These are phyloP conservation scores for Aquilaria agallochum DNA, from an alignment of 441 rosid genomes.

Conservation along the genomic window DNA sequence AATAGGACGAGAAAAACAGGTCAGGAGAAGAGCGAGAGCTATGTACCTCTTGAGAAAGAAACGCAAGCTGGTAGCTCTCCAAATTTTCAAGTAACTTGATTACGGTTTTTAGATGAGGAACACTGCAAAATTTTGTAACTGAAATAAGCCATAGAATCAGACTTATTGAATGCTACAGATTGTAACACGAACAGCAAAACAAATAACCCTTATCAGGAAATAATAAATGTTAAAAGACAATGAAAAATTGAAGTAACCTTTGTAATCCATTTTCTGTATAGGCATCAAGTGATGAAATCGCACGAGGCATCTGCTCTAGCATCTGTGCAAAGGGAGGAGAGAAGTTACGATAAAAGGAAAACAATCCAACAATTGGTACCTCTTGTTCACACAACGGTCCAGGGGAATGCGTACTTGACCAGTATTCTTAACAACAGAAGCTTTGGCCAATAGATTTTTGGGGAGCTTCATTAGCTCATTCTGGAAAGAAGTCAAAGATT, in stretches of 20 bases:
- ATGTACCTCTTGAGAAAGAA: too few relatives aligned
- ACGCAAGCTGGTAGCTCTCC: slow-evolving; percentile 53
- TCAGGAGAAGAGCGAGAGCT: too few relatives aligned
- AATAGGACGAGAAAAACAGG: too few relatives aligned
- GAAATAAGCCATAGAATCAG: slow-evolving; percentile 9
- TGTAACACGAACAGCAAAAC: too few relatives aligned
- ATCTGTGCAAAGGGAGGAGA: slow-evolving; percentile 27
- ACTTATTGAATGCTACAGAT: too few relatives aligned
- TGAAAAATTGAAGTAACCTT: slow-evolving; percentile 26
- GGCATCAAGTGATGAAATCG: slow-evolving; percentile 59
- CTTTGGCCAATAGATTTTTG: slow-evolving; percentile 52
- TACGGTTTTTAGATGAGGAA: slow-evolving; percentile 58
- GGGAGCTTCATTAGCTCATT: slow-evolving; percentile 51
- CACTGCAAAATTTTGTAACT: slow-evolving; percentile 32
- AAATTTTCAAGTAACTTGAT: slow-evolving; percentile 52
- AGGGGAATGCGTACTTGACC: slow-evolving; percentile 38
- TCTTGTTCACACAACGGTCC: background rate
- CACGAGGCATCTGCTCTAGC: slow-evolving; percentile 55
- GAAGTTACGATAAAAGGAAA: slow-evolving; percentile 1
- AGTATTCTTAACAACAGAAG: slow-evolving; percentile 49
- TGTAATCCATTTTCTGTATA: slow-evolving; percentile 53
- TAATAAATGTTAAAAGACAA: too few relatives aligned
- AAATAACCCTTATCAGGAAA: too few relatives aligned
- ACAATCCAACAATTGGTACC: background rate
- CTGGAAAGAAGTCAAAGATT: slow-evolving; percentile 22